phyloP scores from a whole-genome alignment of 2,329 filamentous ascomycete genomes.

The Aureobasidium lini region DNA sequence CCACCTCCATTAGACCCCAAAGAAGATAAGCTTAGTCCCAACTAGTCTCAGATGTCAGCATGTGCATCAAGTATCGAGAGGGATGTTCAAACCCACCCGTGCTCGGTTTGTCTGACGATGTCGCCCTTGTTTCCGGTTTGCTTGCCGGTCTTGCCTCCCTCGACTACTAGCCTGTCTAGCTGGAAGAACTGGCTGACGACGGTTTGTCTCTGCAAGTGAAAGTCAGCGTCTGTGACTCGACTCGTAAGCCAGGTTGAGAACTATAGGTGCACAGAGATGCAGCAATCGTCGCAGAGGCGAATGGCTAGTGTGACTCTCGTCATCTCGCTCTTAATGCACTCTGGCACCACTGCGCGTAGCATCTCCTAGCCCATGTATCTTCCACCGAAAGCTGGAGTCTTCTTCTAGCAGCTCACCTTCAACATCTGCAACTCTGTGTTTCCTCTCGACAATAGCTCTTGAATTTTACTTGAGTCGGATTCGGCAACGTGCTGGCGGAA shows the following conservation, averaged over 20 bases:
- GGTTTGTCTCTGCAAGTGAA: conserved; percentile 71
- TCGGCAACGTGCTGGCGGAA: conserved; percentile 75
- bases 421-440: conserved; percentile 78
- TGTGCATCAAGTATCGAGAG: not conserved
- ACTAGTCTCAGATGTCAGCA: not conserved
- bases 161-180: conserved; percentile 82
- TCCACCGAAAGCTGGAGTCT: not conserved
- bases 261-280: not conserved
- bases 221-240: conserved; percentile 29
- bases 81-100: conserved; percentile 51
- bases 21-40: conserved; percentile 6
- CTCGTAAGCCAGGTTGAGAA: not conserved
- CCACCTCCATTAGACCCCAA: not conserved
- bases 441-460: conserved; percentile 84
- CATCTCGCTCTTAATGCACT: not conserved
- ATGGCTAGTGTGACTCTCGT: not conserved
- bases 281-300: not conserved
- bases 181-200: conserved; percentile 93
- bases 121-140: conserved; percentile 59
- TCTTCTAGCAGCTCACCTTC: conserved; percentile 59
- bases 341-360: not conserved
- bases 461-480: conserved; percentile 66
- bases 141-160: conserved; percentile 74
- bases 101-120: conserved; percentile 70
- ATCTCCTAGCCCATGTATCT: too few species aligned